Conservation (phyloP, 176 grass and related monocot species). For the Lolium perenne region DNA sequence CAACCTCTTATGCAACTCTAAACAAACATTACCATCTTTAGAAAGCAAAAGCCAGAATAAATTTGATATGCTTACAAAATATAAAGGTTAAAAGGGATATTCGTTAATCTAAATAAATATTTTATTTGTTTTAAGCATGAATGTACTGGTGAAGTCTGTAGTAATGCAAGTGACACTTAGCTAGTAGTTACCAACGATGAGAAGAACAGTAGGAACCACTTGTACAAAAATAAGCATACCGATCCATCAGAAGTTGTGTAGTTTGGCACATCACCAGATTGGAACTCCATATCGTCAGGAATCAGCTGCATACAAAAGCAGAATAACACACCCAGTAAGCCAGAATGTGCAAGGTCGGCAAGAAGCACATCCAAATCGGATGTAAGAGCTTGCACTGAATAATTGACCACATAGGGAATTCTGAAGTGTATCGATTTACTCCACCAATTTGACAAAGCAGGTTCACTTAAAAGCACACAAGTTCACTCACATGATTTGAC, state of each 20-base stretch:
- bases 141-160: not conserved
- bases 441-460: conserved; percentile 14
- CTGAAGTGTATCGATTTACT: conserved; percentile 4
- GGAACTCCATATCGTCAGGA: conserved; percentile 96
- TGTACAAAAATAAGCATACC: conserved; percentile 47
- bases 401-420: not conserved
- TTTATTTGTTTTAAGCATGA: not conserved
- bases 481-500: conserved; percentile 89
- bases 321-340: not conserved
- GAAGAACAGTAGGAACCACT: not conserved
- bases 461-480: not conserved
- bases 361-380: not conserved
- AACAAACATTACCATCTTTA: not conserved
- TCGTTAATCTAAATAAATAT: not conserved
- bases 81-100: not conserved
- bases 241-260: conserved; percentile 98
- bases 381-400: not conserved
- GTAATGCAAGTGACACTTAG: too few relatives aligned
- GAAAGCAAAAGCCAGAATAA: not conserved
- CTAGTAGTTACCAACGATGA: not conserved
- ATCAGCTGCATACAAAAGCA: conserved; percentile 66
- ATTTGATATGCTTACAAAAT: not conserved
- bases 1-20: not conserved
- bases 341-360: not conserved
- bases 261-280: conserved; percentile 82